phyloP scores from a whole-genome alignment of 495 filamentous ascomycete genomes.

The Immersiella caudata region DNA sequence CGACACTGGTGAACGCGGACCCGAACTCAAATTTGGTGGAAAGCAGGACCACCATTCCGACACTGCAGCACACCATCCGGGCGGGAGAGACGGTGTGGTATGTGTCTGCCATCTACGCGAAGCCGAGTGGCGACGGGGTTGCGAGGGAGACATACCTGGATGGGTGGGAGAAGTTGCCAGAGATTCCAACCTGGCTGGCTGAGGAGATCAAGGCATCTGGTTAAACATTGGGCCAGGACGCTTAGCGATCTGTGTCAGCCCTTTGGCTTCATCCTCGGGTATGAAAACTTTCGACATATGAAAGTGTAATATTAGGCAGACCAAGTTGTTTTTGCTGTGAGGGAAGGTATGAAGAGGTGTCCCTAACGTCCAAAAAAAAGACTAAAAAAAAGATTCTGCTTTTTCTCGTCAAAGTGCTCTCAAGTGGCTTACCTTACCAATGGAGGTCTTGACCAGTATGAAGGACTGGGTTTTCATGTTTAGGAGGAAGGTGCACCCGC shows the following conservation, averaged over 20 bases:
- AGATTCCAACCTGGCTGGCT: slow-evolving; percentile 58
- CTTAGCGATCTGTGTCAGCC: slow-evolving; percentile 92
- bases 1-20: slow-evolving; percentile 69
- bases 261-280: slow-evolving; percentile 73
- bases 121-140: slow-evolving; percentile 46
- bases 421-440: no score
- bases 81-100: slow-evolving; percentile 54
- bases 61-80: slow-evolving; percentile 56
- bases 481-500: neutral
- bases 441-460: neutral
- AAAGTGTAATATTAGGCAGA: no score
- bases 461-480: neutral
- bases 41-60: slow-evolving; percentile 69
- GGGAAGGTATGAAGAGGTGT: no score
- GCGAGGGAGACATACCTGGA: slow-evolving; percentile 46
- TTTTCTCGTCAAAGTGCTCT: no score
- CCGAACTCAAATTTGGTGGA: slow-evolving; percentile 77
- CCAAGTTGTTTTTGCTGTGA: no score
- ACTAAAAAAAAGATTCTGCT: no score
- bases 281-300: no score
- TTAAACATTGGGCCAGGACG: slow-evolving; percentile 74
- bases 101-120: slow-evolving; percentile 54
- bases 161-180: slow-evolving; percentile 58
- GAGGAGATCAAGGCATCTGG: slow-evolving; percentile 42
- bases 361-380: no score